Percentiles rank a stretch among this genome's conserved stretches.
Conservation (phyloP, 192 early-diverging fungal genomes). For the Backusella morwellensis region DNA sequence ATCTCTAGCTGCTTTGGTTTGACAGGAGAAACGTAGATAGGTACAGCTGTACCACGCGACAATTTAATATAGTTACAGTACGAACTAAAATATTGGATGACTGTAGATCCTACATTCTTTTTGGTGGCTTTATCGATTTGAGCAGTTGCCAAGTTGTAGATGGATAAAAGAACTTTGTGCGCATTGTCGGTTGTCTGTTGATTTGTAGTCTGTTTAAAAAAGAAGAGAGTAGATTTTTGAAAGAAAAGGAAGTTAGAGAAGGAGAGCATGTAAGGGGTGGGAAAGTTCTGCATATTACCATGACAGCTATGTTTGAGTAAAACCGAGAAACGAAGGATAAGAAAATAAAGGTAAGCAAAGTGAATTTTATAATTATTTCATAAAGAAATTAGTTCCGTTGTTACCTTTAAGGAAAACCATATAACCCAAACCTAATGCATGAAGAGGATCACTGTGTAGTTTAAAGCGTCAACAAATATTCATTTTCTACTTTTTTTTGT, state of each 20-base stretch:
- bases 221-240: background rate
- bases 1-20: background rate
- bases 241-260: slow-evolving; percentile 30
- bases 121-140: slow-evolving; percentile 28
- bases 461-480: background rate
- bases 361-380: background rate
- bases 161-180: slow-evolving; percentile 15
- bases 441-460: slow-evolving; percentile 41
- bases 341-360: background rate
- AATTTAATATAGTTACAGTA: slow-evolving; percentile 29
- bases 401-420: slow-evolving; percentile 56
- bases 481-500: background rate
- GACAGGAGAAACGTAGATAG: slow-evolving; percentile 13
- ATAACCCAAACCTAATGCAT: slow-evolving; percentile 47
- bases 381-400: background rate
- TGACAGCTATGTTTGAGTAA: background rate
- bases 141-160: slow-evolving; percentile 21
- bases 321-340: background rate
- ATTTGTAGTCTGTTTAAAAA: slow-evolving; percentile 37
- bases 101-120: slow-evolving; percentile 28
- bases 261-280: slow-evolving; percentile 37
- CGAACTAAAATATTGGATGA: slow-evolving; percentile 34
- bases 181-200: slow-evolving; percentile 36
- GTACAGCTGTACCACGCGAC: slow-evolving; percentile 20
- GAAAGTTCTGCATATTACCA: background rate